A percentile compares a stretch with the other conserved stretches of the same genome.
These are phyloP conservation scores for Aaosphaeria arxii DNA, from an alignment of 2,329 filamentous ascomycete genomes.

Conservation along the genomic window DNA sequence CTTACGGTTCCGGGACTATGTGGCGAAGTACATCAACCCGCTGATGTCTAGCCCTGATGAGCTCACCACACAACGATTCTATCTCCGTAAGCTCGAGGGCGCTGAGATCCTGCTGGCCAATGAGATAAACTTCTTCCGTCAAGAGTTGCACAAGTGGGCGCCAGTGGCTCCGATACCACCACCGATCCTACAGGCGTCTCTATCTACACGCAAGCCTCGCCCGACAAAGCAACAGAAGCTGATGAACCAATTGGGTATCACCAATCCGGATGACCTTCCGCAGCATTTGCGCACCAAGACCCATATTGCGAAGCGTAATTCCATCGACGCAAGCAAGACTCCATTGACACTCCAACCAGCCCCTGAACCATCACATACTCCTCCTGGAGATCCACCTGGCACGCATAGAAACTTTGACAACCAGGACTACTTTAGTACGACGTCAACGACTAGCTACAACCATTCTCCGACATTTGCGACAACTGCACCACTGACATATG, in stretches of 20 bases:
- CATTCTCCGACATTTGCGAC: slow-evolving; percentile 35
- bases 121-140: slow-evolving; percentile 97
- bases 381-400: slow-evolving; percentile 34
- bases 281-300: slow-evolving; percentile 73
- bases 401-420: slow-evolving; percentile 23
- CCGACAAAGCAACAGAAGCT: slow-evolving; percentile 97
- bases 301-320: slow-evolving; percentile 62
- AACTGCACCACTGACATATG: slow-evolving; percentile 27
- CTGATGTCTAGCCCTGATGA: slow-evolving; percentile 80
- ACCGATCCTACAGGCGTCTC: slow-evolving; percentile 79
- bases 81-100: slow-evolving; percentile 93
- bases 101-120: slow-evolving; percentile 87
- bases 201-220: slow-evolving; percentile 90
- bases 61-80: slow-evolving; percentile 87
- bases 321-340: slow-evolving; percentile 39
- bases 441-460: slow-evolving; percentile 21
- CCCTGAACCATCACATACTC: slow-evolving; percentile 35
- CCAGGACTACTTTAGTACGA: slow-evolving; percentile 31
- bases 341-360: slow-evolving; percentile 33
- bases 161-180: slow-evolving; percentile 84
- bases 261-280: slow-evolving; percentile 86
- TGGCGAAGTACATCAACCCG: slow-evolving; percentile 77
- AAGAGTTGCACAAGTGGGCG: slow-evolving; percentile 92
- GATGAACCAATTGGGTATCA: slow-evolving; percentile 81
- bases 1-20: slow-evolving; percentile 77